These are phyloP conservation scores for Tripterygium wilfordii DNA, from an alignment of 177 flowering plant species.

Conservation along the genomic window DNA sequence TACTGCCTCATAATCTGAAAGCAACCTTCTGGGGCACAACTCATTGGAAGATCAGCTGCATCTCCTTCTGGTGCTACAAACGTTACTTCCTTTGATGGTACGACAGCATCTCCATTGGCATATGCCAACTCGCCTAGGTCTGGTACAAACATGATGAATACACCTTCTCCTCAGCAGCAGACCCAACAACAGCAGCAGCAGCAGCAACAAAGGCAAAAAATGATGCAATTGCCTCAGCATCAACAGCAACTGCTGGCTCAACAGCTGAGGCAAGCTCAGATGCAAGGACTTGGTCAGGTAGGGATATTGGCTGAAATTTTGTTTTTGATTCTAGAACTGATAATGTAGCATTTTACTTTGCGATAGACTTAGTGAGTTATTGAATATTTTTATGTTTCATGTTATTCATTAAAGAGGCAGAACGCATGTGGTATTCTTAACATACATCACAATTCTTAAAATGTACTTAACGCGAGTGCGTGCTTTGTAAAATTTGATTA, in stretches of 20 bases:
- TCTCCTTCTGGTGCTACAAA: conserved; percentile 72
- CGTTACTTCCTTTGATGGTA: conserved; percentile 59
- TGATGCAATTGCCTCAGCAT: conserved; percentile 59
- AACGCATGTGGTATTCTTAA: too few species aligned
- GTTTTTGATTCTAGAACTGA: background rate
- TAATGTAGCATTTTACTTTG: too few species aligned
- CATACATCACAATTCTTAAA: too few species aligned
- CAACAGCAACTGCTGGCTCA: conserved; percentile 87
- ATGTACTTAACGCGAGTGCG: too few species aligned
- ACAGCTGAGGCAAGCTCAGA: conserved; percentile 67
- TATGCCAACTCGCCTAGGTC: conserved; percentile 97
- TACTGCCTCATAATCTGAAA: conserved; percentile 2
- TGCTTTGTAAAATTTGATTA: too few species aligned
- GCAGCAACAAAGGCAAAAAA: conserved; percentile 70
- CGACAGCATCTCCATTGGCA: conserved; percentile 73
- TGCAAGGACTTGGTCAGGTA: conserved; percentile 78
- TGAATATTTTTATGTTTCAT: too few species aligned
- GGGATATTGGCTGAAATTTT: background rate
- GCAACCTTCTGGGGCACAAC: conserved; percentile 71
- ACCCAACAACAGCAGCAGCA: conserved; percentile 45
- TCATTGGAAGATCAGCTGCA: conserved; percentile 79
- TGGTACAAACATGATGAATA: conserved; percentile 69
- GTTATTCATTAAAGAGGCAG: too few species aligned
- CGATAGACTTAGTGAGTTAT: too few species aligned
- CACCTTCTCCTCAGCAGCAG: conserved; percentile 97